These are phyloP conservation scores for Penicillium capsulatum DNA, from an alignment of 2,329 filamentous ascomycete species.

Conservation along the genomic window DNA sequence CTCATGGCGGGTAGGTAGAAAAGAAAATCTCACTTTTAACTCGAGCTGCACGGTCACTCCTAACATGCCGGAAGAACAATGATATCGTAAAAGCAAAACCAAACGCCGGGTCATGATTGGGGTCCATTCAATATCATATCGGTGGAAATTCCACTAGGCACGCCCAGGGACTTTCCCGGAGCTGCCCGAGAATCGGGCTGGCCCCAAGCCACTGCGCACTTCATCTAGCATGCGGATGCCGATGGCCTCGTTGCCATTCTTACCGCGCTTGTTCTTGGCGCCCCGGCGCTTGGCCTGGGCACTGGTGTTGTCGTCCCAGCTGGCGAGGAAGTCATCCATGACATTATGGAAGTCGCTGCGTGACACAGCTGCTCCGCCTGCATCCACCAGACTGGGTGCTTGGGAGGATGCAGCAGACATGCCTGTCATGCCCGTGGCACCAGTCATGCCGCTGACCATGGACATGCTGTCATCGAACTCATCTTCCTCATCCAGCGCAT, in stretches of 20 bases:
- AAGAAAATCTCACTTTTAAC: conserved; percentile 21
- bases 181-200: conserved; percentile 56
- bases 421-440: conserved; percentile 58
- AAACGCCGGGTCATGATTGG: conserved; percentile 24
- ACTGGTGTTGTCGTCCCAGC: conserved; percentile 45
- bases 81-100: conserved; percentile 15
- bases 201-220: conserved; percentile 73
- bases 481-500: conserved; percentile 58
- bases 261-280: conserved; percentile 57
- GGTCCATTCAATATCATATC: conserved; percentile 24
- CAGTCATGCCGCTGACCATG: conserved; percentile 44
- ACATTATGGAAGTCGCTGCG: conserved; percentile 80
- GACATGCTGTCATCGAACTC: conserved; percentile 53
- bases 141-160: conserved; percentile 24
- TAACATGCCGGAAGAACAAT: conserved; percentile 17
- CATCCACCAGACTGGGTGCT: conserved; percentile 52
- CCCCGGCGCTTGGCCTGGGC: conserved; percentile 42
- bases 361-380: conserved; percentile 46
- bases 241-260: conserved; percentile 74
- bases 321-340: conserved; percentile 86
- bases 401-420: conserved; percentile 53
- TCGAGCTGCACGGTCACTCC: conserved; percentile 16
- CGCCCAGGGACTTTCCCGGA: conserved; percentile 26
- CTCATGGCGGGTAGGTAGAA: too few relatives aligned
- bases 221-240: conserved; percentile 90